phyloP scores from a whole-genome alignment of 2,329 filamentous ascomycete genomes.

The Pseudocercospora crystallina region DNA sequence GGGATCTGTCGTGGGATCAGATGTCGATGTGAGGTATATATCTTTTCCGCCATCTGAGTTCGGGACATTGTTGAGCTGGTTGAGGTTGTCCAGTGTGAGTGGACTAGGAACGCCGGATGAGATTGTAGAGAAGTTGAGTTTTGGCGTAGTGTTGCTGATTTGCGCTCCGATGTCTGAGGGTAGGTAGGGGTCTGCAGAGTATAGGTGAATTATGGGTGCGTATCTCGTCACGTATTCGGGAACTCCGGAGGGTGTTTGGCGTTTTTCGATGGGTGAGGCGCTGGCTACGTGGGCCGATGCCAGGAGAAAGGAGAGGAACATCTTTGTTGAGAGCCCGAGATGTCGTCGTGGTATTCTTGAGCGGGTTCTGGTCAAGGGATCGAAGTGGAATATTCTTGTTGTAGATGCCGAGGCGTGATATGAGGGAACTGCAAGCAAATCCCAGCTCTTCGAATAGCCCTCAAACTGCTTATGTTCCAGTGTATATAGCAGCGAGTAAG shows the following conservation, averaged over 20 bases:
- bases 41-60: constrained; percentile 33
- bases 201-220: constrained; percentile 48
- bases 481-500: too few relatives aligned
- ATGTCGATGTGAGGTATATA: constrained; percentile 48
- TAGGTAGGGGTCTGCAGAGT: constrained; percentile 43
- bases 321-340: neutral
- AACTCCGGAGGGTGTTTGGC: constrained; percentile 19
- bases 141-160: constrained; percentile 42
- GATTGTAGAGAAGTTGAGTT: constrained; percentile 34
- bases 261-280: constrained; percentile 8
- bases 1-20: constrained; percentile 32
- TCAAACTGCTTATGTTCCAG: constrained; percentile 1
- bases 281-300: neutral
- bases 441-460: neutral
- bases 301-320: neutral
- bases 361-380: too few relatives aligned
- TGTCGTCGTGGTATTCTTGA: neutral
- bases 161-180: constrained; percentile 47
- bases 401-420: neutral
- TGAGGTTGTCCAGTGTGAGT: constrained; percentile 44
- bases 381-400: too few relatives aligned
- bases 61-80: constrained; percentile 42
- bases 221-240: constrained; percentile 30
- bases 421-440: neutral
- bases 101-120: constrained; percentile 31